Base-by-base conservation (phyloP, 139 green algal genomes). In the Closterium sp. region DNA sequence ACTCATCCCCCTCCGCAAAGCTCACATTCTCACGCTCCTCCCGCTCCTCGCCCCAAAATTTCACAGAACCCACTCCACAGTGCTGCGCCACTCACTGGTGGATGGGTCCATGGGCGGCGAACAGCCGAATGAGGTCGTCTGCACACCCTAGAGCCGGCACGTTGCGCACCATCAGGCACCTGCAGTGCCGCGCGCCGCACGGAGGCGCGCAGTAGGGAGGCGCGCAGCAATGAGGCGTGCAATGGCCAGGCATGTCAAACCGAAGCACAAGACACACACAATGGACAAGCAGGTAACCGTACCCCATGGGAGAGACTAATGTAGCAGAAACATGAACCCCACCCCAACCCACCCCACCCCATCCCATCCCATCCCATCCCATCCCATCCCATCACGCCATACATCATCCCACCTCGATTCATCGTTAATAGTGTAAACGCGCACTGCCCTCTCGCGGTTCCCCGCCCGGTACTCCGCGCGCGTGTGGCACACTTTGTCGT, bases 381-480 rank as follows among this genome's bases (percentile, higher is more conserved):
- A 34, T 34, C 87, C 87, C 64, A 84, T 90, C 87, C 69, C 87
- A 34, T 19, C 23, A 34, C 69, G 3, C 87, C 87, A 34, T 28
- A 34, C 87, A 16, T 1, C 32, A 34, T 19, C 86, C 9, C 19
- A 93, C 90, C 90, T 93, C 16, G 90, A 93, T 88, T 93, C 90
- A 21, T 93, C 87, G 30, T 83, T 84, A 28, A 93, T 88, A 33
- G 90, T 93, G 87, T 93, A 93, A 28, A 93, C 90, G 31, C 33
- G 25, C 87, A 93, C 90, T 10, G 87, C 38, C 36, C 25, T 81
- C 87, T 85, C 31, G 87, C 31, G 36, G 9, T 28, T 38, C 31
- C 30, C 90, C 21, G 90, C 90, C 19, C 90, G 35, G 89, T 91
- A 91, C 33, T 33, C 28, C 87, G 25, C 31, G n/a, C 90, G 85